Evolutionary conservation across 75 land plant species (phyloP).

Genomic region (Picea sitchensis): DNA sequence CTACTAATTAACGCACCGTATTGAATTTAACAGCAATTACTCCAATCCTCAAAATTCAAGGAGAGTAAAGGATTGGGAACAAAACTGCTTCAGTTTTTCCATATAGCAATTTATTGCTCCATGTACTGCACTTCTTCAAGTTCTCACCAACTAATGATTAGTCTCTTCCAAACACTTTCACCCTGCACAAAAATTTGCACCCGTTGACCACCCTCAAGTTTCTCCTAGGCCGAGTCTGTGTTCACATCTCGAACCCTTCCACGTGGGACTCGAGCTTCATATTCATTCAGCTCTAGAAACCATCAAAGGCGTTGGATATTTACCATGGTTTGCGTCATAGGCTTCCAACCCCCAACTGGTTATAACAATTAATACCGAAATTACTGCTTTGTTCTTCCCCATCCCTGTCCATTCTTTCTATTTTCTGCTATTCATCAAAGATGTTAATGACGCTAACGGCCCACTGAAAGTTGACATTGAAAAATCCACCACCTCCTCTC

Average conservation of each 20-base stretch:
- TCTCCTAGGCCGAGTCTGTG: too few relatives aligned
- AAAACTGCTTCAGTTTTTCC: neutral
- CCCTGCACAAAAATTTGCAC: neutral
- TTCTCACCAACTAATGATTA: too few relatives aligned
- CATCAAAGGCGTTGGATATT: neutral
- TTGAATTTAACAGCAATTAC: constrained; percentile 5
- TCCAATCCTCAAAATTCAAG: constrained; percentile 6
- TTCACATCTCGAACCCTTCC: neutral
- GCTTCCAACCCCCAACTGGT: neutral
- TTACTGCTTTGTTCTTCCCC: neutral
- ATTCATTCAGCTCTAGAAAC: neutral
- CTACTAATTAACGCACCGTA: neutral
- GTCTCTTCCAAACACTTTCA: neutral
- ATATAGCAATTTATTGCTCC: constrained; percentile 6
- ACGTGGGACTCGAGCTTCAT: neutral
- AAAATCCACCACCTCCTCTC: neutral
- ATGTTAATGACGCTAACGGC: neutral
- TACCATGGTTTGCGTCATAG: neutral
- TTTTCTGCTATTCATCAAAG: too few relatives aligned
- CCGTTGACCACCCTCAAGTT: too few relatives aligned
- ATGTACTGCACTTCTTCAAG: neutral
- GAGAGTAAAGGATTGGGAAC: neutral
- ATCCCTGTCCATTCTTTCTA: neutral
- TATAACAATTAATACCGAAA: neutral
- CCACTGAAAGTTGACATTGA: neutral